Percentiles rank a stretch among this genome's conserved stretches.
Evolutionary conservation across 2,329 filamentous ascomycete species (phyloP).

Genomic region (Mycocentrospora acerina): DNA sequence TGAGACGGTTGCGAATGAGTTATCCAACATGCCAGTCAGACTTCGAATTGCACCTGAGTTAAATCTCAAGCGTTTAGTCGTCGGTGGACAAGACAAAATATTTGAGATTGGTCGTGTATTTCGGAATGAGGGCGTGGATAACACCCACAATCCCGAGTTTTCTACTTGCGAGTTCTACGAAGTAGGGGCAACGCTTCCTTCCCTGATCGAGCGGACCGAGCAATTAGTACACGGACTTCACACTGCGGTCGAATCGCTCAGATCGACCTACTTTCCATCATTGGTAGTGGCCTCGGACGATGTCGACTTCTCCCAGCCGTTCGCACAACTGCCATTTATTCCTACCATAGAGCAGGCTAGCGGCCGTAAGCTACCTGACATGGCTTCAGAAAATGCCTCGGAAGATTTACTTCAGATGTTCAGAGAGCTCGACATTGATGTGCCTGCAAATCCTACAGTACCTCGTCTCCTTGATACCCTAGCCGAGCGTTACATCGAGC

Average conservation of each 20-base stretch:
- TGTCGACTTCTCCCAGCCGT: conserved; percentile 60
- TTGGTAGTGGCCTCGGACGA: conserved; percentile 44
- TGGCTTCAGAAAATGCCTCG: conserved; percentile 55
- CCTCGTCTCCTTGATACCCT: conserved; percentile 80
- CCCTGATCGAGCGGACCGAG: conserved; percentile 76
- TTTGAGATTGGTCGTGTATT: conserved; percentile 94
- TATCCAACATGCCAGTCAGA: conserved; percentile 69
- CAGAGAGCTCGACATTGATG: conserved; percentile 48
- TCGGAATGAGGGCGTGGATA: conserved; percentile 75
- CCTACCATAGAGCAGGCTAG: conserved; percentile 72
- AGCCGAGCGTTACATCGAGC: conserved; percentile 74
- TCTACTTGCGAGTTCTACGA: conserved; percentile 97
- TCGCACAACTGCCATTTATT: conserved; percentile 76
- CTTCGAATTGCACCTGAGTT: conserved; percentile 91
- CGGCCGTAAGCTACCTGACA: conserved; percentile 62
- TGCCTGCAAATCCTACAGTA: conserved; percentile 58
- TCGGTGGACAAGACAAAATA: conserved; percentile 83
- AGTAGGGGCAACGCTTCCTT: conserved; percentile 74
- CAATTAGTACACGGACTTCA: conserved; percentile 57
- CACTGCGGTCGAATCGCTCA: conserved; percentile 50
- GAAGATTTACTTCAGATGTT: conserved; percentile 61
- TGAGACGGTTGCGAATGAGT: conserved; percentile 74
- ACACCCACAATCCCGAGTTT: conserved; percentile 94
- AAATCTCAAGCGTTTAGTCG: conserved; percentile 88
- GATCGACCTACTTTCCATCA: conserved; percentile 30